Percentiles rank a stretch among this genome's conserved stretches.
Conservation (phyloP, 2,329 filamentous ascomycete species). For the Xylariaceae sp. region DNA sequence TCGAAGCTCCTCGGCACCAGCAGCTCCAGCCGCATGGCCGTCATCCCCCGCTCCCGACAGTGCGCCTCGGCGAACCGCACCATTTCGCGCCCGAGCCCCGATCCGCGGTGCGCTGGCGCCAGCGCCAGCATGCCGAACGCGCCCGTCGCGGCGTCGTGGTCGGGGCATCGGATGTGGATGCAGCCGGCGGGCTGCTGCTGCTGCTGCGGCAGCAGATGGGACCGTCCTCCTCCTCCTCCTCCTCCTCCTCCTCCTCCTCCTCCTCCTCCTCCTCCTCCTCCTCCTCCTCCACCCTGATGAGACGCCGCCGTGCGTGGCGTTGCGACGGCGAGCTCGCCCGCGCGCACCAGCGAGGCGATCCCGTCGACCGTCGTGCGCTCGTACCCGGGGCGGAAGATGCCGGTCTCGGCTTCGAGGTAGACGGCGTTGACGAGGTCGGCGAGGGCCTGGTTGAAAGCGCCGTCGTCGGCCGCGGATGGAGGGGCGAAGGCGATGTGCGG, state of each 20-base stretch:
- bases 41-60: slow-evolving; percentile 10
- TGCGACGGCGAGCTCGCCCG: slow-evolving; percentile 20
- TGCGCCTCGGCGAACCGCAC: slow-evolving; percentile 25
- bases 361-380: slow-evolving; percentile 18
- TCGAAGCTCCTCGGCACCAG: slow-evolving; percentile 21
- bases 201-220: too few species aligned
- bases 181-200: slow-evolving; percentile 13
- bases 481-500: slow-evolving; percentile 14
- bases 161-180: slow-evolving; percentile 12
- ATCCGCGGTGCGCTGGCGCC: slow-evolving; percentile 14
- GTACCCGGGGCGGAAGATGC: slow-evolving; percentile 30
- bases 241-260: too few species aligned
- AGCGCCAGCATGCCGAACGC: slow-evolving; percentile 27
- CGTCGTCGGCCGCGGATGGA: slow-evolving; percentile 11
- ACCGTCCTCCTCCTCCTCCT: too few species aligned
- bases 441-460: slow-evolving; percentile 9
- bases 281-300: too few species aligned
- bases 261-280: neutral
- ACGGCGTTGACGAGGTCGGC: slow-evolving; percentile 17
- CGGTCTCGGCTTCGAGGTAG: slow-evolving; percentile 56
- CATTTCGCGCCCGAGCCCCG: slow-evolving; percentile 23
- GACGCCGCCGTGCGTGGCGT: slow-evolving; percentile 3
- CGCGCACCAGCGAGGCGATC: slow-evolving; percentile 15
- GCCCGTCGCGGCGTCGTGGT: neutral
- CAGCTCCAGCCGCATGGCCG: slow-evolving; percentile 19